phyloP scores from a whole-genome alignment of 2,329 filamentous ascomycete species.

The Fusarium coffeatum region DNA sequence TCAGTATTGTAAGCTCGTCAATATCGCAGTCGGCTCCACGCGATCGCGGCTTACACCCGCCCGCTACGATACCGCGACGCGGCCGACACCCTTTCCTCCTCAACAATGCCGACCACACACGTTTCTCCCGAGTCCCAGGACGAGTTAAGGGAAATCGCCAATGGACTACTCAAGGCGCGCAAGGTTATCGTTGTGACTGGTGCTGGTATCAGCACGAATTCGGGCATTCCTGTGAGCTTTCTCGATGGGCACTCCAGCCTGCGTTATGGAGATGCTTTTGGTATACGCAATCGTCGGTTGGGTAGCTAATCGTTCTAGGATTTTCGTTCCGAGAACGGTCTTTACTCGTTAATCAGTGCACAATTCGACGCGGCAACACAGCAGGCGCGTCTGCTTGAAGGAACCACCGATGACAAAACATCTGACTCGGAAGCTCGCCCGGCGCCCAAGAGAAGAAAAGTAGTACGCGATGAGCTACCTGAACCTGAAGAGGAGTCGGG shows the following conservation, averaged over 20 bases:
- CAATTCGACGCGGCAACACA: constrained; percentile 68
- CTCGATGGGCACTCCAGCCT: constrained; percentile 15
- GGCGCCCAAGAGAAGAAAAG: constrained; percentile 51
- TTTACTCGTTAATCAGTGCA: constrained; percentile 78
- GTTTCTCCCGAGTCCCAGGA: constrained; percentile 63
- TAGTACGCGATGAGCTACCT: constrained; percentile 43
- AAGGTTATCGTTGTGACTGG: constrained; percentile 80
- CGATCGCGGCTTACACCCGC: constrained; percentile 34
- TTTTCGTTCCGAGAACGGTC: constrained; percentile 77
- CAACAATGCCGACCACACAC: constrained; percentile 69
- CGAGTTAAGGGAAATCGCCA: constrained; percentile 73
- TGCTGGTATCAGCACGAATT: constrained; percentile 80
- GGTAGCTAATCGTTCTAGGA: constrained; percentile 60
- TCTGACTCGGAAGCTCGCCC: constrained; percentile 33
- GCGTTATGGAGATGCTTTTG: constrained; percentile 1
- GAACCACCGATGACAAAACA: constrained; percentile 37
- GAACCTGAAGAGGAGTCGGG: constrained; percentile 19
- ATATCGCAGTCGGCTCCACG: constrained; percentile 32
- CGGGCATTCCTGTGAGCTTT: constrained; percentile 73
- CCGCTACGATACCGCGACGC: constrained; percentile 42
- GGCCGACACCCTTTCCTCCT: constrained; percentile 34
- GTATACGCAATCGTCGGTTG: background rate
- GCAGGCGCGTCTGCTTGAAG: constrained; percentile 48
- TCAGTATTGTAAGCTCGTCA: constrained; percentile 22
- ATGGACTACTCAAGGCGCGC: constrained; percentile 70